phyloP scores from a whole-genome alignment of 441 rosid species.

The Brassica balearica region DNA sequence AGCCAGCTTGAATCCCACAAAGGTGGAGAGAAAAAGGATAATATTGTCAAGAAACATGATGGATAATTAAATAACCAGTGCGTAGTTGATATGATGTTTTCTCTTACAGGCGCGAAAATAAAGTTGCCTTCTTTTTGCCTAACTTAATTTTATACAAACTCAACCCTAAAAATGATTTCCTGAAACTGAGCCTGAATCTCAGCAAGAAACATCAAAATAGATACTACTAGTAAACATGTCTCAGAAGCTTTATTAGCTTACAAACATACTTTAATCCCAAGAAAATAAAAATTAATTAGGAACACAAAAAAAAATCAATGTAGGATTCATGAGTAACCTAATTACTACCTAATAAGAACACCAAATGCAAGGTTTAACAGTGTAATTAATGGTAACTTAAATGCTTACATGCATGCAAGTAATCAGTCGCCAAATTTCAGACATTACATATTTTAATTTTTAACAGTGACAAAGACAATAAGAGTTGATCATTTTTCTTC shows the following conservation, averaged over 20 bases:
- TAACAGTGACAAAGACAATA: too few relatives aligned
- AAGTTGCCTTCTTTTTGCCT: background rate
- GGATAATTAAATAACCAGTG: constrained; percentile 14
- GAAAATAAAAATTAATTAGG: background rate
- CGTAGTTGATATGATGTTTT: constrained; percentile 12
- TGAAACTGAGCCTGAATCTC: too few relatives aligned
- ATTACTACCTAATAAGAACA: constrained; percentile 2
- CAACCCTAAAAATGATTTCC: too few relatives aligned
- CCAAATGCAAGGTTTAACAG: constrained; percentile 30
- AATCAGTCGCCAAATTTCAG: constrained; percentile 34
- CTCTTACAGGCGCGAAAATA: too few relatives aligned
- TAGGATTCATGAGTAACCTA: too few relatives aligned
- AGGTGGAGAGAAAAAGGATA: constrained; percentile 7
- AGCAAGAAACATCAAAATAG: too few relatives aligned
- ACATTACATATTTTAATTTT: background rate
- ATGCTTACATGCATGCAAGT: constrained; percentile 57
- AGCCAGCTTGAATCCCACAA: constrained; percentile 42
- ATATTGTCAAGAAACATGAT: constrained; percentile 42
- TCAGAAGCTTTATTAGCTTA: constrained; percentile 2
- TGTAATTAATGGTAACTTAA: constrained; percentile 47
- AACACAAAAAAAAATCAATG: background rate
- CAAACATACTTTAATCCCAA: background rate
- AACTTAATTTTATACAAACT: too few relatives aligned
- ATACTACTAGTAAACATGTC: background rate
- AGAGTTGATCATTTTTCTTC: too few relatives aligned